Evolutionary conservation across 2,329 filamentous ascomycete species (phyloP).

Genomic region (Cryphonectria radicalis): DNA sequence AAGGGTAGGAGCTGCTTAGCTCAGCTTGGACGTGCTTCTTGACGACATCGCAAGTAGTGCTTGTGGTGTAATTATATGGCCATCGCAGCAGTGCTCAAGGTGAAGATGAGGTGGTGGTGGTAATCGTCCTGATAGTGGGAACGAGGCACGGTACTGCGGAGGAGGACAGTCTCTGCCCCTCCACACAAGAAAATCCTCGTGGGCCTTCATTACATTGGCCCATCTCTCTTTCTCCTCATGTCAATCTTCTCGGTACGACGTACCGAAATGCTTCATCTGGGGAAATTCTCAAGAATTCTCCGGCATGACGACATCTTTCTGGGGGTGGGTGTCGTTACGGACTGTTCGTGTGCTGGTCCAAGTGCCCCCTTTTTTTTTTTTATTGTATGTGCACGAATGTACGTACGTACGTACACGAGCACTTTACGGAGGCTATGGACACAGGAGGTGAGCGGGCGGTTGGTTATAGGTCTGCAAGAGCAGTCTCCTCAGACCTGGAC

Average conservation of each 20-base stretch:
- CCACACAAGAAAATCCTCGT: background rate
- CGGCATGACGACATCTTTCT: background rate
- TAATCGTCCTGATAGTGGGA: background rate
- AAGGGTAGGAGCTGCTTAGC: constrained; percentile 15
- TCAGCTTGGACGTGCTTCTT: constrained; percentile 11
- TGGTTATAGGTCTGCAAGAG: background rate
- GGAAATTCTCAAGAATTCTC: background rate
- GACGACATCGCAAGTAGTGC: constrained; percentile 8
- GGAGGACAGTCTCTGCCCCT: background rate
- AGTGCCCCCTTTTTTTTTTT: background rate
- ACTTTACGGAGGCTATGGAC: background rate
- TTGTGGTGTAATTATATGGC: background rate
- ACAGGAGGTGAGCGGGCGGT: background rate
- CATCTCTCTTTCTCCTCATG: background rate
- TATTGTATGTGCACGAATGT: background rate
- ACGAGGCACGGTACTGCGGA: background rate
- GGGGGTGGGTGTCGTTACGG: background rate
- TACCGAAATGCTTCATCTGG: background rate
- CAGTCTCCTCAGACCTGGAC: background rate
- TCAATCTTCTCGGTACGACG: background rate
- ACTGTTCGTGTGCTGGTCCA: constrained; percentile 1
- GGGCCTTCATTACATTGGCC: background rate
- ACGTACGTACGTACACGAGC: background rate
- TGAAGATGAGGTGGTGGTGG: background rate
- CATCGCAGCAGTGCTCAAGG: background rate